Evolutionary conservation across 345 rosid genomes (phyloP), one percentile per base, ranked within the genome.

Genomic region (Passiflora organensis): DNA sequence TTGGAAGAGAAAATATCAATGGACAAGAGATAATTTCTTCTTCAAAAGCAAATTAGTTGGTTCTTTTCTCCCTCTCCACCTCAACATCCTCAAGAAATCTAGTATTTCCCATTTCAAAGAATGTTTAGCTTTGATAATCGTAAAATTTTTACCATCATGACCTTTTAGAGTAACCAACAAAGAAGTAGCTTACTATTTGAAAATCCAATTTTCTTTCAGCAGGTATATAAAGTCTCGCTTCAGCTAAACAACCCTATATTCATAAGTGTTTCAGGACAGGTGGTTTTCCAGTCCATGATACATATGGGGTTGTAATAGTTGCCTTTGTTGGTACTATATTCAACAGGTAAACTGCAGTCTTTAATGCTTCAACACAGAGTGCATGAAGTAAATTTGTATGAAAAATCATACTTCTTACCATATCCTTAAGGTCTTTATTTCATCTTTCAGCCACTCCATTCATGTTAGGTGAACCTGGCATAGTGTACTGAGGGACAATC

Each of bases 61-160:
- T 11, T 5, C 16, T 32, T 3, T 34, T 19, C 17, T 32, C 9
- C 42, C 53, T 18, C 53, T 5, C 47, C 23, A 49, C 9, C 53
- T 49, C 53, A 49, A 49, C 36, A 23, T 49, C 55, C 22, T 51
- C 21, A 51, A 51, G 17, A 4, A 32, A 51, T 5, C 6, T 16
- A 1, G 55, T 22, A 32, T 15, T 51, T 51, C 22, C 22, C 11
- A 6, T 51, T 9, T 51, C 13, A 18, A 51, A 51, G 16, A 32
- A 10, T 32, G 55, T 2, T 15, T 4, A 16, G 0, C 0, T 13
- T 2, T 0, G 28, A 10, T 21, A 41, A 51, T 51, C 23, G 16
- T 51, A 51, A 50, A 50, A 24, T 9, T 50, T 50, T 3, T 24
- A 25, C 24, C 54, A 18, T 20, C 37, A 11, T 50, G 55, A 51